Evolutionary conservation across 257 asterid species (phyloP), one percentile per base, ranked within the genome.

Genomic region (Solanum habrochaites): DNA sequence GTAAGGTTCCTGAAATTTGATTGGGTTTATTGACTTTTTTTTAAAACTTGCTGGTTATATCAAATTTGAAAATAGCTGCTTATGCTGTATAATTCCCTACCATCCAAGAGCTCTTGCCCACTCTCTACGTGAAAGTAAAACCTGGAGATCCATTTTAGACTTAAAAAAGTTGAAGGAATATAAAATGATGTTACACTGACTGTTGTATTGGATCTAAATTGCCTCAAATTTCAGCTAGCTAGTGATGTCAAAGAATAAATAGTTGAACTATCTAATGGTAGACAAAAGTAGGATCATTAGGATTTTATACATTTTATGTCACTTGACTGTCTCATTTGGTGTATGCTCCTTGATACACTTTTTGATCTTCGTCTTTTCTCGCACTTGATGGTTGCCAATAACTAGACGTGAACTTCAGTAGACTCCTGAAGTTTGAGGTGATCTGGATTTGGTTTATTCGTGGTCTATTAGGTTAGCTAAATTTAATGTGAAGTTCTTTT

Each of bases 1-100:
- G 99, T 96, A 95, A 95, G 98, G 92, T 94, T 95, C 89, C 94
- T 81, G 43, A 91, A 47, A 49, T 49, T 47, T 81, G 18, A 16
- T 49, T 81, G 89, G 89, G 85, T 87, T 89, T 90, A 52, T 77
- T 87, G 82, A 85, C 1, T 87, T 45, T 60, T 78, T 52, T 60
- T 75, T 43, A 49, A 6, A 40, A 29, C 70, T 52, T 86, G 81
- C 11, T 78, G 82, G 45, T 45, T 78, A 27, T 45, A 10, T 27
- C 62, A 43, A 15, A 25, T 25, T 43, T 77, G 8, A 77, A 77
- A 77, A 77, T 25, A n/a, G 9, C 64, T 43, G 64, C 83, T 77
- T 77, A 43, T 43, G 83, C 83, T 25, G 9, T 29, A 77, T 77
- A 77, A 43, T 27, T 78, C 5, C 25, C 42, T 80, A 47, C 16